Evolutionary conservation across 176 grass and related monocot genomes (phyloP).

Genomic region (Coix lacrymajobi): DNA sequence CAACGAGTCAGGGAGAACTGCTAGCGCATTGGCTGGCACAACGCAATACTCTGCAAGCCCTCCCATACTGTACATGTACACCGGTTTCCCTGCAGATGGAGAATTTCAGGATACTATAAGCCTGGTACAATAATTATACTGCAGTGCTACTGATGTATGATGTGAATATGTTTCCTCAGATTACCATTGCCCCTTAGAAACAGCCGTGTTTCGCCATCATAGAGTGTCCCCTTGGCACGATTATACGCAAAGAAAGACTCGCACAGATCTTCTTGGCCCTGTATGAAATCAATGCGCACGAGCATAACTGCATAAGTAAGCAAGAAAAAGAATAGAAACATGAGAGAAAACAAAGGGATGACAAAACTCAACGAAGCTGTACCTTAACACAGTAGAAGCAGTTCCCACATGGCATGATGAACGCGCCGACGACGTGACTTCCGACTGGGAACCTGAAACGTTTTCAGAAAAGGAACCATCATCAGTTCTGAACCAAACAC

Average conservation of each 20-base stretch:
- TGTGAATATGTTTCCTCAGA: not conserved
- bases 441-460: slow-evolving; percentile 76
- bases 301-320: not conserved
- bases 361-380: not conserved
- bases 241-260: slow-evolving; percentile 95
- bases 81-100: slow-evolving; percentile 65
- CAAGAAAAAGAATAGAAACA: not conserved
- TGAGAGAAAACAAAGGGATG: not conserved
- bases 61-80: slow-evolving; percentile 99
- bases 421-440: slow-evolving; percentile 94
- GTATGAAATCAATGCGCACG: slow-evolving; percentile 12
- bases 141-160: not conserved
- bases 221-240: slow-evolving; percentile 92
- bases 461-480: slow-evolving; percentile 1
- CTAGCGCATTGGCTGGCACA: slow-evolving; percentile 84
- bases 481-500: not conserved
- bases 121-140: not conserved
- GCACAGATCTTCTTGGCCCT: slow-evolving; percentile 98
- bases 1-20: slow-evolving; percentile 65
- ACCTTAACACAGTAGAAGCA: slow-evolving; percentile 99
- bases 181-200: slow-evolving; percentile 79
- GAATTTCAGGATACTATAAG: slow-evolving; percentile 12
- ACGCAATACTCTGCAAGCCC: slow-evolving; percentile 96
- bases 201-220: slow-evolving; percentile 90
- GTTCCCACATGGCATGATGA: slow-evolving; percentile 99